These are phyloP conservation scores for Beauveria scarabaeidicola DNA, from an alignment of 2,329 filamentous ascomycete genomes.

Conservation along the genomic window DNA sequence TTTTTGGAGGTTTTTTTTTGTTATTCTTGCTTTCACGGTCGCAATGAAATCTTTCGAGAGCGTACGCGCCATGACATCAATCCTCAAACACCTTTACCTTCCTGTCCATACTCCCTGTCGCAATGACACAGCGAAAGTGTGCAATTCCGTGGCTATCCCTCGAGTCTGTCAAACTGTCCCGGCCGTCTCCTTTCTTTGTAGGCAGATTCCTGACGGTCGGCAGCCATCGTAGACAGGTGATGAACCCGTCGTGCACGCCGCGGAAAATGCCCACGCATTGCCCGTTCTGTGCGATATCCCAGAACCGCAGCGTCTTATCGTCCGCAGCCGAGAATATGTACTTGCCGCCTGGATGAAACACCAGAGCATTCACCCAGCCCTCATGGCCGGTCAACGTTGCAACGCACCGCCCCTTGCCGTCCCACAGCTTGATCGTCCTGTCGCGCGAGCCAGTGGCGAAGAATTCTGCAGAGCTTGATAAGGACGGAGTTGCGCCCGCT, in stretches of 20 bases:
- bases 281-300: conserved; percentile 84
- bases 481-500: conserved; percentile 69
- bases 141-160: conserved; percentile 41
- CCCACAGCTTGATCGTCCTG: conserved; percentile 86
- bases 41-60: no score
- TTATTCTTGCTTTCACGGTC: no score
- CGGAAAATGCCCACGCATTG: conserved; percentile 76
- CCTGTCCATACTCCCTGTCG: conserved; percentile 74
- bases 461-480: conserved; percentile 71
- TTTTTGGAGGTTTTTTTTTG: no score
- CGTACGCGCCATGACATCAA: no score
- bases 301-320: conserved; percentile 87
- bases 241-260: conserved; percentile 74
- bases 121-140: conserved; percentile 72
- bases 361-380: conserved; percentile 81
- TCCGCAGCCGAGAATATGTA: conserved; percentile 80
- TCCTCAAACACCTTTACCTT: conserved; percentile 52
- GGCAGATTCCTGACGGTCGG: conserved; percentile 41
- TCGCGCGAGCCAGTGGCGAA: conserved; percentile 83
- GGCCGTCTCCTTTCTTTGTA: conserved; percentile 19
- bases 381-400: conserved; percentile 83
- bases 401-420: conserved; percentile 72
- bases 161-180: conserved; percentile 25
- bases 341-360: conserved; percentile 88
- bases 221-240: conserved; percentile 82